Conservation (phyloP, 1,284 basidiomycete species). For the Fomitopsis palustris region DNA sequence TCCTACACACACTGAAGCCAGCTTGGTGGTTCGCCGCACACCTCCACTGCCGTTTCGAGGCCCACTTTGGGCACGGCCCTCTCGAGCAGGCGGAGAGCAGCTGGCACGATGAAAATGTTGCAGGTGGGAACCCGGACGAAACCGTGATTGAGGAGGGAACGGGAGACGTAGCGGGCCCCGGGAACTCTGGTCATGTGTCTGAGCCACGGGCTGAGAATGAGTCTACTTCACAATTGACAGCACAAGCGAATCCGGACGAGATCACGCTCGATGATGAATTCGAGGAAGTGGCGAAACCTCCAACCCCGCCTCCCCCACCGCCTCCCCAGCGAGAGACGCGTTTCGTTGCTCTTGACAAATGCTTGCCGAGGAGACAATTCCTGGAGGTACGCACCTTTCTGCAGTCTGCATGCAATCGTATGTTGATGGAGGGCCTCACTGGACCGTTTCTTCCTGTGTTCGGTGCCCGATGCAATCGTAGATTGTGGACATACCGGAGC, state of each 20-base stretch:
- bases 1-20: constrained; percentile 76
- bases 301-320: constrained; percentile 31
- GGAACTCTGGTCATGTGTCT: not conserved
- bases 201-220: not conserved
- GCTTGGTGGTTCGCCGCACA: constrained; percentile 97
- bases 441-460: not conserved
- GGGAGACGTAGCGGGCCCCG: constrained; percentile 8
- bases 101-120: not conserved
- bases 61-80: constrained; percentile 55
- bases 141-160: constrained; percentile 56
- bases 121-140: constrained; percentile 56
- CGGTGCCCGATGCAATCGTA: constrained; percentile 24
- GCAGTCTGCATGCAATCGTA: not conserved
- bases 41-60: constrained; percentile 83
- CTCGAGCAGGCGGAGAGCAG: not conserved
- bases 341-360: constrained; percentile 95
- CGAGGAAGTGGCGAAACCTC: constrained; percentile 36
- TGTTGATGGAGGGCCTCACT: not conserved
- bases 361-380: constrained; percentile 77
- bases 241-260: constrained; percentile 61
- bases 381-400: constrained; percentile 64
- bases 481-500: constrained; percentile 66
- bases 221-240: not conserved
- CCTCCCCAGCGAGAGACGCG: constrained; percentile 48
- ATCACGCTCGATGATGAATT: constrained; percentile 65